Evolutionary conservation across 805 yeast genomes (phyloP), one percentile per base, ranked within the genome.

Genomic region (Jamesozyma lodderae): DNA sequence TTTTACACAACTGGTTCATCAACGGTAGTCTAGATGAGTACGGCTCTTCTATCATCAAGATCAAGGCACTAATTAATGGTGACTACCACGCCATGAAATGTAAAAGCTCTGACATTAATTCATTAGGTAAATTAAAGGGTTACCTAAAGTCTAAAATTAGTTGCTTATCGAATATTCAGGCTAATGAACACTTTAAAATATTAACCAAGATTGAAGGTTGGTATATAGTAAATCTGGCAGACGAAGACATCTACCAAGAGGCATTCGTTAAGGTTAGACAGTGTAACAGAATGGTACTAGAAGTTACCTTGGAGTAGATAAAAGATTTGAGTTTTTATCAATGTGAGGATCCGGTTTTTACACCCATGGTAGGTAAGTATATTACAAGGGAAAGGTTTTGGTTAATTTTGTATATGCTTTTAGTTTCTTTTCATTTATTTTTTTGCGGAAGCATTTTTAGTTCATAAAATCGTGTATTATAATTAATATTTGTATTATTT

Each of bases 81-180:
- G 55, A 53, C 23, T 53, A 49, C 35, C 47, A 47, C 35, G 55
- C 41, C 8, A 32, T 46, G 8, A 53, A 49, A 41, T 42, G 53
- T 23, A 28, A 30, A 4, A 18, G 30, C 2, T 25, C 35, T 5
- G 51, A 46, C 11, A 32, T 53, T 8, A 35, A 42, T 9, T 36
- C 42, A 16, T 34, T 47, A 22, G 31, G 34, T 1, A 43, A 48
- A 24, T 36, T 53, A 31, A 25, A 42, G 16, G 19, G 15, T 7
- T 20, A 37, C 13, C n/a, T 35, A 3, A 33, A 26, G 18, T 15
- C 21, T 9, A 41, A 36, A 22, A 26, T 38, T 11, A 16, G 23
- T 16, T 6, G 26, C 15, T n/a, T 20, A 3, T 19, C 19, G 9
- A 17, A 14, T 13, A 31, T 17, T 4, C 17, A 18, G 9, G 9